These are phyloP conservation scores for Leccinum truebloodii DNA, from an alignment of 768 basidiomycete species.

Conservation along the genomic window DNA sequence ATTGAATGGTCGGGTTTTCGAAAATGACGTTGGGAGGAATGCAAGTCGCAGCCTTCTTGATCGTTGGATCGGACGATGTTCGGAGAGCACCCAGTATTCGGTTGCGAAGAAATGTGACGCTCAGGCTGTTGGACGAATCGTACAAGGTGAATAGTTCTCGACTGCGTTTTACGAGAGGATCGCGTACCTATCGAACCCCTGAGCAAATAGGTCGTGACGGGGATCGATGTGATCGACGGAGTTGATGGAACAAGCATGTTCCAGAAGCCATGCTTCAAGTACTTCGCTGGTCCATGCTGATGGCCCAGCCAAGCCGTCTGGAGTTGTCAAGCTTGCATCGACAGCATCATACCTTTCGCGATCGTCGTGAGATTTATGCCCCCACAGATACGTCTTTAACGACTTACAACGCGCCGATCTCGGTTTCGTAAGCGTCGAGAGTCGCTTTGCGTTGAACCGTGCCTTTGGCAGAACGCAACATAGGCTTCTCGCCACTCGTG, in stretches of 20 bases:
- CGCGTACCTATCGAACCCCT: slow-evolving; percentile 42
- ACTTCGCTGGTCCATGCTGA: slow-evolving; percentile 23
- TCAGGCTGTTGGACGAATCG: slow-evolving; percentile 23
- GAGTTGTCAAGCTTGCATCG: slow-evolving; percentile 25
- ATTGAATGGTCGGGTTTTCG: slow-evolving; percentile 41
- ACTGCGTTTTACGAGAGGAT: not conserved
- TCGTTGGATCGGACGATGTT: slow-evolving; percentile 29
- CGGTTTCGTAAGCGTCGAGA: slow-evolving; percentile 40
- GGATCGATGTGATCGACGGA: slow-evolving; percentile 7
- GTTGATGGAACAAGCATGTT: slow-evolving; percentile 23
- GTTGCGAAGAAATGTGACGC: slow-evolving; percentile 33
- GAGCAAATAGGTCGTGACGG: slow-evolving; percentile 30
- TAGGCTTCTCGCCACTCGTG: slow-evolving; percentile 40
- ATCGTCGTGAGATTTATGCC: not conserved
- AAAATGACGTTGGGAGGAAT: slow-evolving; percentile 38
- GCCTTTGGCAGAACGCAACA: slow-evolving; percentile 47
- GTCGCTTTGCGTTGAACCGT: slow-evolving; percentile 43
- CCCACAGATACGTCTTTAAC: accelerated
- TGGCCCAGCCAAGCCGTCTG: slow-evolving; percentile 26
- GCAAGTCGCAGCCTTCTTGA: slow-evolving; percentile 25
- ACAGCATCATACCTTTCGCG: slow-evolving; percentile 33
- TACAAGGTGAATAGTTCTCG: not conserved
- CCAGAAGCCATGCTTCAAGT: slow-evolving; percentile 30
- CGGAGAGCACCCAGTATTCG: slow-evolving; percentile 27
- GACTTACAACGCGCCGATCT: slow-evolving; percentile 48